These are phyloP conservation scores for Leccinellum rugosiceps DNA, from an alignment of 768 basidiomycete genomes.

Conservation along the genomic window DNA sequence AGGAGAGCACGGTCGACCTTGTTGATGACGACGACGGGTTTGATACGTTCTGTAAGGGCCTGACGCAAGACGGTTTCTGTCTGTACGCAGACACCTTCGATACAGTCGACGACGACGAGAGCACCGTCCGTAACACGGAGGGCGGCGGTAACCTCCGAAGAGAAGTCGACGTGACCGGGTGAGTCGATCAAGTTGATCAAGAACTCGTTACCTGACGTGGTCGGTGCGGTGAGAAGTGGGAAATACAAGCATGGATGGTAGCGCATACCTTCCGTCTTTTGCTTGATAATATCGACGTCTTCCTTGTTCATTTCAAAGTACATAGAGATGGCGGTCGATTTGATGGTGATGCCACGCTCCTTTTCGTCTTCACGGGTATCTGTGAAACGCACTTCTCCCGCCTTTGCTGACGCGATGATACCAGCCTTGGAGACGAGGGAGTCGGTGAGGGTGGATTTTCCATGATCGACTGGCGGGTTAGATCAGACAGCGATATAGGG, in stretches of 20 bases:
- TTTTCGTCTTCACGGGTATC: constrained; percentile 98
- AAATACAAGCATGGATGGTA: constrained; percentile 3
- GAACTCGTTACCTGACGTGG: constrained; percentile 77
- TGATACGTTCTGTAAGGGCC: constrained; percentile 96
- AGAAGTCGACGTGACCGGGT: constrained; percentile 99
- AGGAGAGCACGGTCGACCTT: constrained; percentile 99
- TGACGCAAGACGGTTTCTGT: constrained; percentile 99
- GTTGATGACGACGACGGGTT: constrained; percentile 99
- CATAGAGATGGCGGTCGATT: constrained; percentile 99
- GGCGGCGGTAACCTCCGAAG: constrained; percentile 98
- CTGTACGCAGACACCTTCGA: constrained; percentile 99
- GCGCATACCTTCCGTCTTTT: constrained; percentile 83
- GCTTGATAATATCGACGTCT: constrained; percentile 78
- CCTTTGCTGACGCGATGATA: constrained; percentile 93
- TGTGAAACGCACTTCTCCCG: constrained; percentile 95
- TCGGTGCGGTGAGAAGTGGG: constrained; percentile 1
- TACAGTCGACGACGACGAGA: constrained; percentile 98
- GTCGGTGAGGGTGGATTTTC: constrained; percentile 99
- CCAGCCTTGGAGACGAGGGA: constrained; percentile 99
- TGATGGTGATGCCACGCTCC: constrained; percentile 99
- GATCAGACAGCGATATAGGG: constrained; percentile 18
- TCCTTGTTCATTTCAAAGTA: constrained; percentile 96
- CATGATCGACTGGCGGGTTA: constrained; percentile 83
- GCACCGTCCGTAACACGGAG: constrained; percentile 99
- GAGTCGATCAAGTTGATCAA: constrained; percentile 99